phyloP scores from a whole-genome alignment of 352 stramenopile genomes.

The Pythium myriotylum region DNA sequence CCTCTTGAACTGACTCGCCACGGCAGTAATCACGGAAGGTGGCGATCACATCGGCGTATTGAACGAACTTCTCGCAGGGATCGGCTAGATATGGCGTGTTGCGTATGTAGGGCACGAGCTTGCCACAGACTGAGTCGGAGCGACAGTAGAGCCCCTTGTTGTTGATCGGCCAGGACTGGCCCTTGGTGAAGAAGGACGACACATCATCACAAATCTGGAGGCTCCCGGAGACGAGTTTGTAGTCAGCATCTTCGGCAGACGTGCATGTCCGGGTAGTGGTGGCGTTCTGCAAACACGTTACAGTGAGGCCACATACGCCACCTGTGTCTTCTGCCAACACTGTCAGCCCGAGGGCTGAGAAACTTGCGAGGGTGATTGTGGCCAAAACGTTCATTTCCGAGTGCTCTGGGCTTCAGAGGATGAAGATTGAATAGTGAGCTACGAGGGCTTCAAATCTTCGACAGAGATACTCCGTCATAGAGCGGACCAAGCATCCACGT shows the following conservation, averaged over 20 bases:
- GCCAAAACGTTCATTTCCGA: no score
- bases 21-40: constrained; percentile 25
- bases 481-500: no score
- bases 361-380: neutral
- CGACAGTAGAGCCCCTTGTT: constrained; percentile 15
- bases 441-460: neutral
- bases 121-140: constrained; percentile 10
- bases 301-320: constrained; percentile 19
- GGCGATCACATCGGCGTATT: constrained; percentile 17
- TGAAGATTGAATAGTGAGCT: neutral
- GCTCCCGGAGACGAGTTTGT: constrained; percentile 7
- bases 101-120: constrained; percentile 23
- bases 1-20: constrained; percentile 16
- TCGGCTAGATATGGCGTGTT: constrained; percentile 11
- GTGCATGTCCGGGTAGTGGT: constrained; percentile 7
- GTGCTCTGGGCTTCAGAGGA: no score
- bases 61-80: constrained; percentile 11
- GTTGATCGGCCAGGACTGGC: constrained; percentile 24
- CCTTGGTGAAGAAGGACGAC: constrained; percentile 19
- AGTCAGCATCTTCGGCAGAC: constrained; percentile 6
- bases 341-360: neutral
- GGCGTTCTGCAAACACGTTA: constrained; percentile 12
- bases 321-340: neutral
- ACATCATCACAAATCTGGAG: constrained; percentile 23
- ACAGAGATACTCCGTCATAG: no score